phyloP scores from a whole-genome alignment of 352 stramenopile species.

The Globisporangium polare region DNA sequence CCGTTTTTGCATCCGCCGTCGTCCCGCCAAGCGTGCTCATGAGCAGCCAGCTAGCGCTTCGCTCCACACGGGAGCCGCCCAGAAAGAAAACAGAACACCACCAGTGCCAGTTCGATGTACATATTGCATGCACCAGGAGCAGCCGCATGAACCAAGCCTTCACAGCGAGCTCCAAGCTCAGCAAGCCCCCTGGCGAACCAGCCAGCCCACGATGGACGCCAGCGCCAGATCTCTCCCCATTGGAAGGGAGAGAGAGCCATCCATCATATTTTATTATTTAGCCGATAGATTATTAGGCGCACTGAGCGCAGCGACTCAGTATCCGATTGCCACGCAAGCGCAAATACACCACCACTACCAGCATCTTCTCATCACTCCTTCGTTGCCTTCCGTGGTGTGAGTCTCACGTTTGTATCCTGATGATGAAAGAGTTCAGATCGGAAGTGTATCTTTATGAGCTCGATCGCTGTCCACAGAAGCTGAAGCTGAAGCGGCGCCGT shows the following conservation, averaged over 20 bases:
- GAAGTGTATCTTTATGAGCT: not conserved
- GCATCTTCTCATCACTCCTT: not conserved
- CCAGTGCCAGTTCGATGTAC: slow-evolving; percentile 4
- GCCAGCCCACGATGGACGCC: not conserved
- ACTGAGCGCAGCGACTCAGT: not conserved
- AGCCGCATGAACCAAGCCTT: not conserved
- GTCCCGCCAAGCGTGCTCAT: not conserved
- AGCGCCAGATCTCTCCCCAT: slow-evolving; percentile 7
- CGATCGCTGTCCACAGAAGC: not conserved
- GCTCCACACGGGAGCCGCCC: not conserved
- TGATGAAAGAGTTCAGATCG: not conserved
- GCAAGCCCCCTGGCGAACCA: not conserved
- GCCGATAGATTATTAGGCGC: slow-evolving; percentile 3
- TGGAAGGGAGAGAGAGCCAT: slow-evolving; percentile 5
- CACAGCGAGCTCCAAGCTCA: not conserved
- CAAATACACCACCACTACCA: not conserved
- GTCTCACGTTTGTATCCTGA: no score
- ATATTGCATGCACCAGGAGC: slow-evolving; percentile 5
- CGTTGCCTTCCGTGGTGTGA: not conserved
- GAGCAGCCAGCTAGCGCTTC: not conserved
- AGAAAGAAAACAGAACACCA: slow-evolving; percentile 8
- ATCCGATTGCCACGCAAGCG: not conserved
- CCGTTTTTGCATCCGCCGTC: slow-evolving; percentile 5
- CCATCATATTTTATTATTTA: slow-evolving; percentile 10
- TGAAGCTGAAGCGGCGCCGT: not conserved